These are phyloP conservation scores for Anaeramoeba flamelloides DNA, from an alignment of 78 protist genomes.

Conservation along the genomic window DNA sequence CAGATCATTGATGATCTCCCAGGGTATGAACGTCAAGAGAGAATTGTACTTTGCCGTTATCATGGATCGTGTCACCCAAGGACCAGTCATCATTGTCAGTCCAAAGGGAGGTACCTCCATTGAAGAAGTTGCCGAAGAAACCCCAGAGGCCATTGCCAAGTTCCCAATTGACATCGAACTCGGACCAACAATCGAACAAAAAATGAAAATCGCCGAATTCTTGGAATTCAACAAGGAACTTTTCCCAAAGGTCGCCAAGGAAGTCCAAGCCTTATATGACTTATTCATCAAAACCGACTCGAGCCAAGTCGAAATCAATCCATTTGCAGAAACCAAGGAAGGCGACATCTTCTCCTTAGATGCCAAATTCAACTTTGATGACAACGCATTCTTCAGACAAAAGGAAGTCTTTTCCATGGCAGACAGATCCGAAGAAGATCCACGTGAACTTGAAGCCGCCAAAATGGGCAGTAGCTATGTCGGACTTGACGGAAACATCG, in stretches of 20 bases:
- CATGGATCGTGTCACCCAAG: constrained; percentile 55
- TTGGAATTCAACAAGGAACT: constrained; percentile 19
- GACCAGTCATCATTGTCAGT: constrained; percentile 2
- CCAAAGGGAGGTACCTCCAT: constrained; percentile 80
- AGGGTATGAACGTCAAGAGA: constrained; percentile 2
- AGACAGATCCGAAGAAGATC: constrained; percentile 73
- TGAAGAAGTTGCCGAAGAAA: constrained; percentile 43
- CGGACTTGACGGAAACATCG: constrained; percentile 89
- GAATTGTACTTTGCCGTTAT: constrained; percentile 89
- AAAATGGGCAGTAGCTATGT: constrained; percentile 76
- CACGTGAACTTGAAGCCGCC: constrained; percentile 76
- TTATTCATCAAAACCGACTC: constrained; percentile 26
- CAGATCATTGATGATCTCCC: too few species aligned
- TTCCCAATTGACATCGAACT: constrained; percentile 54
- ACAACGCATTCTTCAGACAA: constrained; percentile 88
- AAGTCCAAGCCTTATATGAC: constrained; percentile 25
- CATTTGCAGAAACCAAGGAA: constrained; percentile 55
- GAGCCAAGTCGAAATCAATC: constrained; percentile 87
- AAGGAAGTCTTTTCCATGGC: constrained; percentile 54
- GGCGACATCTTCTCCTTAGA: constrained; percentile 69
- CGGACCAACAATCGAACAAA: constrained; percentile 48
- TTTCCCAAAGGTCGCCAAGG: constrained; percentile 9
- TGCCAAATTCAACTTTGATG: constrained; percentile 87
- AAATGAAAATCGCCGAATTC: constrained; percentile 34
- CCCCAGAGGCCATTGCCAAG: constrained; percentile 34